phyloP scores from a whole-genome alignment of 352 stramenopile species.

The Aphanomyces astaci region DNA sequence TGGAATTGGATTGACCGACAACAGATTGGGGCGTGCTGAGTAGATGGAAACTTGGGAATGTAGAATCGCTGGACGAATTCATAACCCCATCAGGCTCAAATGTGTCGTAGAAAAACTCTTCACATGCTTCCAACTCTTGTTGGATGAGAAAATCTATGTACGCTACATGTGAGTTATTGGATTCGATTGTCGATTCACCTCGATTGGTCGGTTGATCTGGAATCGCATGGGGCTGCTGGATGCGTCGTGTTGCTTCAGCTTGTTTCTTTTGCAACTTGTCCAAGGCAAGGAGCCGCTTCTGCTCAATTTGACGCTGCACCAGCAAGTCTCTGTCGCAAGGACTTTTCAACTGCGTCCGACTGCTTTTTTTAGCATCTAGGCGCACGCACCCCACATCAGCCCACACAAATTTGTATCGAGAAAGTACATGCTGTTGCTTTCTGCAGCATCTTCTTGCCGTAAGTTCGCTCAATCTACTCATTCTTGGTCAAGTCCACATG shows the following conservation, averaged over 20 bases:
- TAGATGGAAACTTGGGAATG: not conserved
- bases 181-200: not conserved
- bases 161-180: not conserved
- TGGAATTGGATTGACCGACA: not conserved
- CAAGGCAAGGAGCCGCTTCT: constrained; percentile 43
- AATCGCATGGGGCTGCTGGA: not conserved
- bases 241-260: not conserved
- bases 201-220: not conserved
- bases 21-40: too few relatives aligned
- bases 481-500: not conserved
- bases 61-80: constrained; percentile 25
- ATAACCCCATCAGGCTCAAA: constrained; percentile 25
- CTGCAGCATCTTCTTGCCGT: constrained; percentile 59
- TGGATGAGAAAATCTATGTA: constrained; percentile 24
- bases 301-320: constrained; percentile 39
- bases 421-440: constrained; percentile 57
- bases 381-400: too few relatives aligned
- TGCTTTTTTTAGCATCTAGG: constrained; percentile 46
- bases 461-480: constrained; percentile 47
- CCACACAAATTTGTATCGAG: not conserved
- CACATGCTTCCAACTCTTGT: constrained; percentile 21
- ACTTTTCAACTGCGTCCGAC: not conserved
- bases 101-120: constrained; percentile 26
- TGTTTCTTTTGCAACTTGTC: constrained; percentile 27
- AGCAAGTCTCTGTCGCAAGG: not conserved